phyloP scores from a whole-genome alignment of 1,284 basidiomycete species.

The Inonotus hispidus region DNA sequence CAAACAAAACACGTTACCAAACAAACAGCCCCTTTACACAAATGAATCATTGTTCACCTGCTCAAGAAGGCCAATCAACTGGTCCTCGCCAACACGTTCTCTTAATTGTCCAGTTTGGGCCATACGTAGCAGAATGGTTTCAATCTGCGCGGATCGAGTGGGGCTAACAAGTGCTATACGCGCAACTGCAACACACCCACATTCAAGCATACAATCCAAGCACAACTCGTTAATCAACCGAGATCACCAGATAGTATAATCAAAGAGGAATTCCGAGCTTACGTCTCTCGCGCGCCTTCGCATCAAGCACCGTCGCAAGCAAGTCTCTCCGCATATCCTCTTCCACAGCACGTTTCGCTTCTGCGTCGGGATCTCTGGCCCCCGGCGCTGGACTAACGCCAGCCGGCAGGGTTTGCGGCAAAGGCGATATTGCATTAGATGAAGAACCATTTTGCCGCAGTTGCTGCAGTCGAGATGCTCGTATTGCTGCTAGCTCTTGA shows the following conservation, averaged over 20 bases:
- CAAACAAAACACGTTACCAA: background rate
- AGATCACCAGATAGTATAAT: background rate
- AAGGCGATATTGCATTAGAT: background rate
- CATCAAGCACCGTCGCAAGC: conserved; percentile 85
- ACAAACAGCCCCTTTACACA: background rate
- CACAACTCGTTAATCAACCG: background rate
- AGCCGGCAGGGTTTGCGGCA: conserved; percentile 8
- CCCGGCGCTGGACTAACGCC: background rate
- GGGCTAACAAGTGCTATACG: conserved; percentile 92
- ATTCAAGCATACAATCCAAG: background rate
- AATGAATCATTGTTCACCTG: conserved; percentile 56
- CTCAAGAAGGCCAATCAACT: conserved; percentile 88
- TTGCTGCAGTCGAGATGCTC: conserved; percentile 38
- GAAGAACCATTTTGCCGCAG: conserved; percentile 29
- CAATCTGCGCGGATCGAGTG: conserved; percentile 81
- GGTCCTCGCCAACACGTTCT: conserved; percentile 80
- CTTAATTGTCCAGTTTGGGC: conserved; percentile 89
- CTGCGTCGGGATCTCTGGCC: conserved; percentile 23
- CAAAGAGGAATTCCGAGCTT: conserved; percentile 32
- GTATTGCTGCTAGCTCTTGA: conserved; percentile 39
- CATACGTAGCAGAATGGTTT: conserved; percentile 84
- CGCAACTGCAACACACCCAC: conserved; percentile 52
- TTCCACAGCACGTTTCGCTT: conserved; percentile 54
- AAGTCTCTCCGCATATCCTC: conserved; percentile 77
- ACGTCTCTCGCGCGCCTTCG: conserved; percentile 88